Evolutionary conservation across 2,329 filamentous ascomycete genomes (phyloP), one percentile per base, ranked within the genome.

Genomic region (Epichloe hybrida): DNA sequence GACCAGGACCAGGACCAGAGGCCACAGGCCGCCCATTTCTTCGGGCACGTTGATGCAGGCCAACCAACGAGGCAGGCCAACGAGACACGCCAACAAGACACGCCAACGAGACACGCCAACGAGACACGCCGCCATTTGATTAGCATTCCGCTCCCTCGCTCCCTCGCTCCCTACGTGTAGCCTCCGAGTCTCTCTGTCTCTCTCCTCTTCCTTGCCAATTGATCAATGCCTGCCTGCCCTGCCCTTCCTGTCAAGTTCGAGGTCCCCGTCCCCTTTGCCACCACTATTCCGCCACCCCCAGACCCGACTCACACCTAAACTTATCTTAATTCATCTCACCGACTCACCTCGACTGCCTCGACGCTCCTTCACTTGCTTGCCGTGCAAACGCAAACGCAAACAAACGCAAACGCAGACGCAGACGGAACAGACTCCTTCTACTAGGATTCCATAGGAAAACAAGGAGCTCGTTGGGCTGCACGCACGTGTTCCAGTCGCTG

Each of bases 111-210:
- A 8, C 27, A 56, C 55, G 27, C 23, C 23, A 27, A 8, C 23
- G 6, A 27, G 23, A 8, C 23, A 56, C 56, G 54, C 53, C 13
- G 50, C 46, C 47, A 52, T 49, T 54, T 53, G 49, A 52, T 52
- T 54, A 45, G 51, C 55, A 52, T 54, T 53, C 50, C 50, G 43
- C 55, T 48, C 52, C n/a, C n/a, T n/a, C n/a, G n/a, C n/a, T n/a
- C n/a, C n/a, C n/a, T n/a, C 49, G 13, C 20, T 21, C 23, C 46
- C 34, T 27, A 23, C 21, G 5, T 27, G 23, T 27, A 3, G 23
- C 3, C 23, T 27, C 23, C 8, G 23, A 27, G n/a, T 13, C 12
- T 20, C 40, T 15, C 21, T 23, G n/a, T 13, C 12, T 20, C 40
- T 15, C 21, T 23, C 15, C 21, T 11, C 15, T 23, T 23, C 20